These are phyloP conservation scores for Aspergillus ostianus DNA, from an alignment of 495 filamentous ascomycete genomes.

Conservation along the genomic window DNA sequence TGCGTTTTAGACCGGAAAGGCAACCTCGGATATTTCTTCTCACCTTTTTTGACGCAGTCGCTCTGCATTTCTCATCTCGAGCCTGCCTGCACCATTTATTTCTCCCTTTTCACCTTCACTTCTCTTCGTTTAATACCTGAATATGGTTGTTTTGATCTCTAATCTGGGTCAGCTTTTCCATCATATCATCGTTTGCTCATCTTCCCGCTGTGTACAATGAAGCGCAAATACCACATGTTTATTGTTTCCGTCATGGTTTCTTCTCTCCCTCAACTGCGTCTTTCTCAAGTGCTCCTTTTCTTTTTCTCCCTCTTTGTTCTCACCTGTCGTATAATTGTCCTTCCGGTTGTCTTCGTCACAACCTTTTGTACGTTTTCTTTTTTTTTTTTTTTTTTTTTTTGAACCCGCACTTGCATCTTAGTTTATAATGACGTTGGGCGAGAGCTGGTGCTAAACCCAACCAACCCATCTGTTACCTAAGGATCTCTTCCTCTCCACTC, in stretches of 20 bases:
- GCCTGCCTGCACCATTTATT: not conserved
- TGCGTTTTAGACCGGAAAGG: slow-evolving; percentile 19
- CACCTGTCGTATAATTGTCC: slow-evolving; percentile 24
- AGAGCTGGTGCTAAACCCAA: slow-evolving; percentile 12
- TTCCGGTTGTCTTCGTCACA: slow-evolving; percentile 12
- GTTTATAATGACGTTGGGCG: slow-evolving; percentile 1
- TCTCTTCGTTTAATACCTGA: slow-evolving; percentile 21
- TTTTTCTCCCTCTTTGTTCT: slow-evolving; percentile 26
- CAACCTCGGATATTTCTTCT: slow-evolving; percentile 5
- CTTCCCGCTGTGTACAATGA: slow-evolving; percentile 43
- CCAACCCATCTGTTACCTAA: slow-evolving; percentile 16
- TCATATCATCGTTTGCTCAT: slow-evolving; percentile 23
- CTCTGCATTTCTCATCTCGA: not conserved
- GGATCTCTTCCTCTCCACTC: slow-evolving; percentile 16
- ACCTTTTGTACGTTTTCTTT: slow-evolving; percentile 6
- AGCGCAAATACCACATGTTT: slow-evolving; percentile 48
- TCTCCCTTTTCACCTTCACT: slow-evolving; percentile 1
- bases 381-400: not conserved
- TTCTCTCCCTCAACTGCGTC: slow-evolving; percentile 5
- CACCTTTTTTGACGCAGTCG: slow-evolving; percentile 10
- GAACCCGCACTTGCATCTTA: not conserved
- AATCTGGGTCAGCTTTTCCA: not conserved
- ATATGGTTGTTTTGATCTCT: slow-evolving; percentile 18
- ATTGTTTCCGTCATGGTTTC: slow-evolving; percentile 13
- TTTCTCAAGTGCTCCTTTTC: slow-evolving; percentile 16